A percentile compares a stretch with the other conserved stretches of the same genome.
phyloP scores from a whole-genome alignment of 495 filamentous ascomycete species.

The Aspergillus affinis region DNA sequence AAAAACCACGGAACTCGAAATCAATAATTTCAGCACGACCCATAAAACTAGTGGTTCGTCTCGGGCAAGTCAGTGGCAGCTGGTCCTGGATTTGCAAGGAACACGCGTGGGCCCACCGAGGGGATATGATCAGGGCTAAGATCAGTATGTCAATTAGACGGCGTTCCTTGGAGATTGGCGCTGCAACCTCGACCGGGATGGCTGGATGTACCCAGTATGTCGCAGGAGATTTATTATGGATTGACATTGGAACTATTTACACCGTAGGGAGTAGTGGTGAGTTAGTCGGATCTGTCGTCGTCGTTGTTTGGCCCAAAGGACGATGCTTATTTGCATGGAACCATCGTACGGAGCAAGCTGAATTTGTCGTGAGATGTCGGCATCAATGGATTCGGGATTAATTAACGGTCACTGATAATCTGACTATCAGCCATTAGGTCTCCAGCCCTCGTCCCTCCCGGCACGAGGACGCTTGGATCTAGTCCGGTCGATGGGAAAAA shows the following conservation, averaged over 20 bases:
- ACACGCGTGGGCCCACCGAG: slow-evolving; percentile 14
- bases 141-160: background rate
- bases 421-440: background rate
- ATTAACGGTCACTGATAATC: too few species aligned
- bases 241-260: too few species aligned
- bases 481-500: too few species aligned
- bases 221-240: background rate
- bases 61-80: slow-evolving; percentile 9
- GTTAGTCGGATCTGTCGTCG: too few species aligned
- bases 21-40: slow-evolving; percentile 15
- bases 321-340: too few species aligned
- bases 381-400: too few species aligned
- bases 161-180: background rate
- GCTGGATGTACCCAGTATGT: too few species aligned
- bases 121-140: slow-evolving; percentile 1
- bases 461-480: background rate
- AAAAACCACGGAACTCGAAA: slow-evolving; percentile 4
- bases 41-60: slow-evolving; percentile 21
- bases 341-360: too few species aligned
- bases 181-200: slow-evolving; percentile 1
- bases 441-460: background rate
- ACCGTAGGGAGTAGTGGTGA: too few species aligned
- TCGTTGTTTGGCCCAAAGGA: too few species aligned
- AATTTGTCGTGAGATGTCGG: too few species aligned
- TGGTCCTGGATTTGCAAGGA: slow-evolving; percentile 15